Evolutionary conservation across 2,329 filamentous ascomycete genomes (phyloP).

Genomic region (Pezicula radicicola): DNA sequence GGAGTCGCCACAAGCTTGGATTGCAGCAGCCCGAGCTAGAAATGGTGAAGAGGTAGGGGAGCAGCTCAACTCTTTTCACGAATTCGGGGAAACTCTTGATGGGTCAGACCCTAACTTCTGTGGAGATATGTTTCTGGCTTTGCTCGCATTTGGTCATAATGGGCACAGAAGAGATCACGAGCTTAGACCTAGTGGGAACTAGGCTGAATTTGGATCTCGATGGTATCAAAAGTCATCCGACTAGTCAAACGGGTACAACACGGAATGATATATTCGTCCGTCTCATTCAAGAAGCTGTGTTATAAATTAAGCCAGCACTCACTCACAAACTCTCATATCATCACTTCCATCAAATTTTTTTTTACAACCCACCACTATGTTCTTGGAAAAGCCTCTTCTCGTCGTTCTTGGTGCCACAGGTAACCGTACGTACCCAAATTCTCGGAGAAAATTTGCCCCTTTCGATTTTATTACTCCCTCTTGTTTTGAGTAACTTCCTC

Average conservation of each 20-base stretch:
- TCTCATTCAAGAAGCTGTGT: neutral
- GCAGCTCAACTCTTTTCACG: slow-evolving; percentile 3
- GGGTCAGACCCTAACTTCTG: slow-evolving; percentile 1
- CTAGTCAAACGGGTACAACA: slow-evolving; percentile 2
- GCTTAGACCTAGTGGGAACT: slow-evolving; percentile 5
- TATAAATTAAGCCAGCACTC: slow-evolving; percentile 2
- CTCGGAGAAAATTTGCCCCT: too few relatives aligned
- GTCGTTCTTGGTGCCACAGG: slow-evolving; percentile 42
- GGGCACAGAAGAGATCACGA: neutral
- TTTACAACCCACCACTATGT: slow-evolving; percentile 1
- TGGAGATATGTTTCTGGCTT: slow-evolving; percentile 5
- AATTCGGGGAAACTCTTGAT: slow-evolving; percentile 4
- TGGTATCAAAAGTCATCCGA: neutral
- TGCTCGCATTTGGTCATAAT: slow-evolving; percentile 4
- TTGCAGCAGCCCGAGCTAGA: slow-evolving; percentile 5
- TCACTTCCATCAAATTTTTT: slow-evolving; percentile 1
- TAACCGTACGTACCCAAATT: slow-evolving; percentile 24
- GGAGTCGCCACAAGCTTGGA: slow-evolving; percentile 8
- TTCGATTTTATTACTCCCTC: too few relatives aligned
- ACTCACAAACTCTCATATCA: slow-evolving; percentile 3
- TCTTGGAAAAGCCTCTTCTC: slow-evolving; percentile 28
- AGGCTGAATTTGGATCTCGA: slow-evolving; percentile 1
- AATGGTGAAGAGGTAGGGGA: slow-evolving; percentile 5
- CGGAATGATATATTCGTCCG: neutral
- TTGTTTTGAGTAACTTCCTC: too few relatives aligned